Conservation (phyloP, 1,139 yeast species). For the Geotrichum histeridarum region DNA sequence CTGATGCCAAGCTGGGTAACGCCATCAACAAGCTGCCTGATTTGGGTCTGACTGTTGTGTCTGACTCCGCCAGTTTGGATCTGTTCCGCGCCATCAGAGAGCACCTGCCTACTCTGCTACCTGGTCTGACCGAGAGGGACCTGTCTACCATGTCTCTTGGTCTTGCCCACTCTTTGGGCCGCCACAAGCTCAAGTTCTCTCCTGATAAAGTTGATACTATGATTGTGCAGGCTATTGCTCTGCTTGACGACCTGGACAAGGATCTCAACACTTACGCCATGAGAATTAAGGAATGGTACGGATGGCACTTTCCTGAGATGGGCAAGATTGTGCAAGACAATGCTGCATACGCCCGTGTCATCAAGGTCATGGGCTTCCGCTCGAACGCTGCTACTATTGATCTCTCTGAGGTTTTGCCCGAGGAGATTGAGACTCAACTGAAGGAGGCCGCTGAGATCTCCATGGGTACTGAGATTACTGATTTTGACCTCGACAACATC, state of each 20-base stretch:
- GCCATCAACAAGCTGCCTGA: slow-evolving; percentile 89
- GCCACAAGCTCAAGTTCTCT: slow-evolving; percentile 93
- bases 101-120: slow-evolving; percentile 85
- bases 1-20: slow-evolving; percentile 93
- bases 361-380: slow-evolving; percentile 90
- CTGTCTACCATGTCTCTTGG: slow-evolving; percentile 93
- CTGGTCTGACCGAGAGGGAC: slow-evolving; percentile 83
- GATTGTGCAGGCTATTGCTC: slow-evolving; percentile 97
- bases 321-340: slow-evolving; percentile 93
- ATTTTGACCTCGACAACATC: slow-evolving; percentile 86
- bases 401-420: slow-evolving; percentile 86
- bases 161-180: slow-evolving; percentile 88
- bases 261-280: slow-evolving; percentile 96
- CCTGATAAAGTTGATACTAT: slow-evolving; percentile 98
- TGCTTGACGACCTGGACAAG: slow-evolving; percentile 93
- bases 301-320: slow-evolving; percentile 99
- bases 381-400: slow-evolving; percentile 86
- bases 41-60: slow-evolving; percentile 76
- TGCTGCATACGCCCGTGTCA: slow-evolving; percentile 60
- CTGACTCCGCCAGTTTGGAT: slow-evolving; percentile 92
- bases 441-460: slow-evolving; percentile 91
- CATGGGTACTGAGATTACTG: slow-evolving; percentile 98
- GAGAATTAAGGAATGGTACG: slow-evolving; percentile 99
- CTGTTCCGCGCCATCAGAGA: slow-evolving; percentile 93
- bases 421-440: slow-evolving; percentile 48